phyloP scores from a whole-genome alignment of 2,329 filamentous ascomycete species.

The Dothidotthia symphoricarpi region DNA sequence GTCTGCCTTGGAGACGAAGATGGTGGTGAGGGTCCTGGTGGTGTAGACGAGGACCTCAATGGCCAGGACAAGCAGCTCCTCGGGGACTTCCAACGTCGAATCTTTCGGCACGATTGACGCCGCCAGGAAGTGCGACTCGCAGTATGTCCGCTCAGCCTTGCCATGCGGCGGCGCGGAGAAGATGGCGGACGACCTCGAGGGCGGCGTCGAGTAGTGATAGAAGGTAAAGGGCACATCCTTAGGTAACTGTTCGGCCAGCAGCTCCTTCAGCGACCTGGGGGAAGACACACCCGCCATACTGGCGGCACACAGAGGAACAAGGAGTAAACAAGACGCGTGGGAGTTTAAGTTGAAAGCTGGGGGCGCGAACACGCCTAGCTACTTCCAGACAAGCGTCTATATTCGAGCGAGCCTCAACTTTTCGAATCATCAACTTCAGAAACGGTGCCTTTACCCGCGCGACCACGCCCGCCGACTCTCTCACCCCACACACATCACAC shows the following conservation, averaged over 20 bases:
- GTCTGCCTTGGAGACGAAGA: constrained; percentile 96
- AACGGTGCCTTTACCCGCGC: background rate
- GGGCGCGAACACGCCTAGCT: constrained; percentile 14
- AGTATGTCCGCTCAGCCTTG: constrained; percentile 73
- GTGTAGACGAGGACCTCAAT: constrained; percentile 86
- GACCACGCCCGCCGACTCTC: constrained; percentile 8
- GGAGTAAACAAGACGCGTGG: constrained; percentile 8
- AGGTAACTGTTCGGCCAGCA: constrained; percentile 55
- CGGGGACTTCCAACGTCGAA: constrained; percentile 16
- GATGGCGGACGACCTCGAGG: constrained; percentile 70
- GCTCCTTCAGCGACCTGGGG: constrained; percentile 37
- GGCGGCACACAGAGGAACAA: constrained; percentile 7
- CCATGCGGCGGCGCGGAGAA: constrained; percentile 74
- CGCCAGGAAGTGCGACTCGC: constrained; percentile 78
- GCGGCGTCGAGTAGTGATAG: constrained; percentile 85
- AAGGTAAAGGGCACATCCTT: constrained; percentile 62
- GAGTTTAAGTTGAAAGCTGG: constrained; percentile 11
- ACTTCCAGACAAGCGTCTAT: constrained; percentile 19
- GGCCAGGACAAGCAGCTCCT: constrained; percentile 71
- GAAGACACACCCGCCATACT: constrained; percentile 28
- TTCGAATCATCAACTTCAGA: constrained; percentile 16
- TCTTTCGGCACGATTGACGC: constrained; percentile 50
- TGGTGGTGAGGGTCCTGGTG: constrained; percentile 73
- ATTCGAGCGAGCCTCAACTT: constrained; percentile 28
- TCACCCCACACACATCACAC: constrained; percentile 13